These are phyloP conservation scores for Penicillium sp. DNA, from an alignment of 2,329 filamentous ascomycete species.

Conservation along the genomic window DNA sequence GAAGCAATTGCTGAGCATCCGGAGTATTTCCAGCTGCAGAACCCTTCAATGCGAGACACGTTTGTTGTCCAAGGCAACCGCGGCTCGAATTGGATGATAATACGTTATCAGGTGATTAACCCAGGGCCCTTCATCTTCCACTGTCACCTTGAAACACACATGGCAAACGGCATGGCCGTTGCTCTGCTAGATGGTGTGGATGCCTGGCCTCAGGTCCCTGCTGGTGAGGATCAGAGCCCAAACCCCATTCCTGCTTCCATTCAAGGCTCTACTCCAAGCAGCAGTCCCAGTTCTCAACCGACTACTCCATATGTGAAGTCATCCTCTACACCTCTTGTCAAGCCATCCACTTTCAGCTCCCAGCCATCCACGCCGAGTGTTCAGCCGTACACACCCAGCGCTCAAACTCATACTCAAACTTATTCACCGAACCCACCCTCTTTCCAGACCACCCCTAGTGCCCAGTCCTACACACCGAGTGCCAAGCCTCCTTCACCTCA, in stretches of 20 bases:
- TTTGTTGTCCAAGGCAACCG: conserved; percentile 41
- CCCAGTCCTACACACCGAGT: not conserved
- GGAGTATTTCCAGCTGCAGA: conserved; percentile 51
- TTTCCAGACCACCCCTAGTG: not conserved
- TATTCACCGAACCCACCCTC: too few relatives aligned
- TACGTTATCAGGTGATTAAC: conserved; percentile 48
- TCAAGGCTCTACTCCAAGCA: not conserved
- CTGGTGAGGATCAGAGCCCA: conserved; percentile 19
- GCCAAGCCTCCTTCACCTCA: not conserved
- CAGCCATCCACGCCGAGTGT: not conserved
- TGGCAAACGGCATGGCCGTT: conserved; percentile 51
- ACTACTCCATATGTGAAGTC: not conserved
- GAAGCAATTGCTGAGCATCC: conserved; percentile 42
- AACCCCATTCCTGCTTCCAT: not conserved
- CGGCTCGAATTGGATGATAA: conserved; percentile 40
- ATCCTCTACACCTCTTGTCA: not conserved
- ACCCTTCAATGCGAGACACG: conserved; percentile 51
- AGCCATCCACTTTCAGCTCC: not conserved
- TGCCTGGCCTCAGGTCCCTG: conserved; percentile 42
- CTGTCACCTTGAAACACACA: conserved; percentile 53
- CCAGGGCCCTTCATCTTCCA: conserved; percentile 52
- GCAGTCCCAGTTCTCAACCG: not conserved
- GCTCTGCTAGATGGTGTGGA: conserved; percentile 51
- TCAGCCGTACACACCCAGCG: not conserved
- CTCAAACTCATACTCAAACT: not conserved